Evolutionary conservation across 768 basidiomycete genomes (phyloP), one percentile per base, ranked within the genome.

Genomic region (Tubosaeta sp.): DNA sequence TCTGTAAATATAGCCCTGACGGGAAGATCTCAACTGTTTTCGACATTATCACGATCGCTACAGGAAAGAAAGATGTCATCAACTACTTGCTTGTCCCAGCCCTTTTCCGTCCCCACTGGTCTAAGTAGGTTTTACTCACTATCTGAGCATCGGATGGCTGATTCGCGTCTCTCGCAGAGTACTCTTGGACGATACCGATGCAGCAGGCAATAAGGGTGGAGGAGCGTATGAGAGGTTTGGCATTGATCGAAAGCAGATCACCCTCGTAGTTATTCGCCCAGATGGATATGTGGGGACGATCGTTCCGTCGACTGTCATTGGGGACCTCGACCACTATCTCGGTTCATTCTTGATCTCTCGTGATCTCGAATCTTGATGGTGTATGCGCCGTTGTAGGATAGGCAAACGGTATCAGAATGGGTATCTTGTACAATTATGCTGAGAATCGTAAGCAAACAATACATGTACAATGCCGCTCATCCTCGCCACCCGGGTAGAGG

Each of bases 301-400:
- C 26, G 64, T 59, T n/a, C 65, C 69, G 12, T 62, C 69, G 19
- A 56, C 42, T 17, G 58, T 51, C 14, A 11, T 63, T 37, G 48
- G 39, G 6, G 72, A 74, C n/a, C 43, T 87, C 42, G 67, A 74
- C 31, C 19, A 22, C 1, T 86, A 86, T 59, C 81, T 87, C 35
- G 59, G 63, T 1, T 61, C 63, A 1, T 84, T 86, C 59, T 66
- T 77, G 63, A 51, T 63, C 22, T 34, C 65, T 47, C 46, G 13
- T 13, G 14, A n/a, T 16, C 29, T 12, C 12, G 26, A 34, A 26
- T 39, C 44, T 35, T 38, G 39, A 25, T 9, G 27, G 5, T 13
- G 32, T 8, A 34, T 5, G 10, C 32, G 14, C 42, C 13, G n/a
- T 9, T 25, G 25, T 34, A 26, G 27, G 22, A 8, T 12, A 27